phyloP scores from a whole-genome alignment of 2,329 filamentous ascomycete genomes.

The Pseudogymnoascus sp. region DNA sequence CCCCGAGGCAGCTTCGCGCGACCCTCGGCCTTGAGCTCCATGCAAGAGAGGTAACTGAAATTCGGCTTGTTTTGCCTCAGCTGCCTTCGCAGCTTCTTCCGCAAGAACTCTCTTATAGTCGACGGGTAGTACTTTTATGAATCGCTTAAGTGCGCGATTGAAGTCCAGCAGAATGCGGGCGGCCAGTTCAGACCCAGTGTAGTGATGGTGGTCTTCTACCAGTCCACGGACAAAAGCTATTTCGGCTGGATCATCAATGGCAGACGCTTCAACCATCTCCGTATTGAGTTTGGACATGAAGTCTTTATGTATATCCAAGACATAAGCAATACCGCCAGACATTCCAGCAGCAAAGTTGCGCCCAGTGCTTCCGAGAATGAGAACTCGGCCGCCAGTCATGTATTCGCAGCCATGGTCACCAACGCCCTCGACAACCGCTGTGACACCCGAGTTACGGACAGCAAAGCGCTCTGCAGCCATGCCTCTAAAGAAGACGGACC shows the following conservation, averaged over 20 bases:
- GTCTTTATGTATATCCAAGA: conserved; percentile 82
- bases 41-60: conserved; percentile 73
- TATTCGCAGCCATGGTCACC: conserved; percentile 97
- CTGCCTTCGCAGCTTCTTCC: conserved; percentile 79
- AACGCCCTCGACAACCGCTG: conserved; percentile 90
- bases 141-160: conserved; percentile 79
- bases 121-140: conserved; percentile 86
- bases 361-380: conserved; percentile 81
- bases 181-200: conserved; percentile 91
- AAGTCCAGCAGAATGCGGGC: conserved; percentile 93
- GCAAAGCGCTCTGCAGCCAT: conserved; percentile 93
- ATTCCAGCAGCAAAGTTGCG: conserved; percentile 98
- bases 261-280: conserved; percentile 91
- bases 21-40: conserved; percentile 46
- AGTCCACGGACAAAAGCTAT: conserved; percentile 85
- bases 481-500: conserved; percentile 94
- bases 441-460: conserved; percentile 92
- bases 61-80: conserved; percentile 74
- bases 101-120: conserved; percentile 92
- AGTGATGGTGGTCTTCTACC: conserved; percentile 95
- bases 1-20: conserved; percentile 43
- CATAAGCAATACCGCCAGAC: conserved; percentile 95
- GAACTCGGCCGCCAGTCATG: conserved; percentile 91
- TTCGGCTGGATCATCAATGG: conserved; percentile 76
- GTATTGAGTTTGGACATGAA: conserved; percentile 91